phyloP scores from a whole-genome alignment of 2,329 filamentous ascomycete genomes.

The Xylaria sp. region DNA sequence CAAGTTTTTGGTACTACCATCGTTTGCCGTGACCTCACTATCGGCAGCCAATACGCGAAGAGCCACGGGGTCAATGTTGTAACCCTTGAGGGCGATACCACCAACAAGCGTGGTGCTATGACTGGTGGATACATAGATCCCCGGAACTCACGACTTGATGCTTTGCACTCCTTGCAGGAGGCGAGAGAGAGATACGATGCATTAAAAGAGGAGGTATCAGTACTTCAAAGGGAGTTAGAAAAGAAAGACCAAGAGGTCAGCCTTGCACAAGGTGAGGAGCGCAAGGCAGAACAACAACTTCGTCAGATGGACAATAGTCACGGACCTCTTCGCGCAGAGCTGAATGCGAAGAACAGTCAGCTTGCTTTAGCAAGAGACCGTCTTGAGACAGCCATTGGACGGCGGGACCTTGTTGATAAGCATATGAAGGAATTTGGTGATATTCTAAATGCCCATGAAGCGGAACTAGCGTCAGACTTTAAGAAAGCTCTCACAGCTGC shows the following conservation, averaged over 20 bases:
- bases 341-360: constrained; percentile 75
- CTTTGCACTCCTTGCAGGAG: constrained; percentile 74
- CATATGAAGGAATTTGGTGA: constrained; percentile 79
- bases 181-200: constrained; percentile 77
- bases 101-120: constrained; percentile 93
- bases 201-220: constrained; percentile 65
- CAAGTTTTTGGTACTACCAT: constrained; percentile 97
- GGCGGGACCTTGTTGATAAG: constrained; percentile 72
- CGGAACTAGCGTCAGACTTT: constrained; percentile 84
- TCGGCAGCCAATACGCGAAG: constrained; percentile 89
- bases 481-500: constrained; percentile 83
- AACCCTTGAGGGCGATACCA: constrained; percentile 91
- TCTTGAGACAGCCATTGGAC: constrained; percentile 70
- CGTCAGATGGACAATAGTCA: constrained; percentile 82
- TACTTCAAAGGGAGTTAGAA: constrained; percentile 74
- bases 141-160: constrained; percentile 83
- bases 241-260: constrained; percentile 89
- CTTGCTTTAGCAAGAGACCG: constrained; percentile 75
- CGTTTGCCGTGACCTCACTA: constrained; percentile 85
- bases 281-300: constrained; percentile 80
- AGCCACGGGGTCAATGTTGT: constrained; percentile 93
- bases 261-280: constrained; percentile 78
- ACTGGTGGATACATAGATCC: constrained; percentile 94
- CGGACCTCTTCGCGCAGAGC: constrained; percentile 76
- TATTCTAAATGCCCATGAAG: constrained; percentile 76